Base-by-base conservation (phyloP, 2,329 filamentous ascomycete species). In the Sclerotinia sclerotiorum region DNA sequence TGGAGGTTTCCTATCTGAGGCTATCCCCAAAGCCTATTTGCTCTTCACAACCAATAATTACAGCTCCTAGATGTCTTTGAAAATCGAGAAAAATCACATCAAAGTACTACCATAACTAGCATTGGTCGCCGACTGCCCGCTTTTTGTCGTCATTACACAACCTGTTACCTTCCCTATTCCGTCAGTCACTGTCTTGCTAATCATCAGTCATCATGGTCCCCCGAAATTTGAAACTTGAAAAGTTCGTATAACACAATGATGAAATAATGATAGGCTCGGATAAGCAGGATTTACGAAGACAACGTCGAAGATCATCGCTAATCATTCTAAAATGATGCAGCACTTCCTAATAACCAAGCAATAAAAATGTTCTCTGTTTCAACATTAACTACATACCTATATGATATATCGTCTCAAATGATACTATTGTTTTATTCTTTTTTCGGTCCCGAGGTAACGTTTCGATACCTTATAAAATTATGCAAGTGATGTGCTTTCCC, bases 81-180 rank as follows among this genome's bases (percentile, higher is more conserved):
- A 35, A 13, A 29, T 55, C 19, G n/a, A 17, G 13, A 42, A 42
- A 42, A 42, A n/a, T 17, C n/a, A 24, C 19, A 49, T 57, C 55
- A 27, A n/a, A 13, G 58, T 49, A 49, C 46, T 51, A 39, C 32
- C n/a, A 42, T 17, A 51, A 27, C 35, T 39, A 32, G n/a, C 32
- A 21, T 44, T 65, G 62, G 62, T 65, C 62, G 62, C 62, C 62
- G 62, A 65, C n/a, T 13, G 49, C 11, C 62, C 24, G 32, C 62
- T 65, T 51, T 62, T 51, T 27, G 51, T 55, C 62, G 49, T 65
- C 49, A 65, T 65, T 44, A 46, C 32, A 42, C 60, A 39, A 62
- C 29, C 46, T 49, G 32, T 64, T 42, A 42, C 46, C 61, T 42
- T 35, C 52, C n/a, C 48, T 42, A 35, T 64, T 15, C 27, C 21